phyloP scores from a whole-genome alignment of 768 basidiomycete species.

The Favolaschia claudopus region DNA sequence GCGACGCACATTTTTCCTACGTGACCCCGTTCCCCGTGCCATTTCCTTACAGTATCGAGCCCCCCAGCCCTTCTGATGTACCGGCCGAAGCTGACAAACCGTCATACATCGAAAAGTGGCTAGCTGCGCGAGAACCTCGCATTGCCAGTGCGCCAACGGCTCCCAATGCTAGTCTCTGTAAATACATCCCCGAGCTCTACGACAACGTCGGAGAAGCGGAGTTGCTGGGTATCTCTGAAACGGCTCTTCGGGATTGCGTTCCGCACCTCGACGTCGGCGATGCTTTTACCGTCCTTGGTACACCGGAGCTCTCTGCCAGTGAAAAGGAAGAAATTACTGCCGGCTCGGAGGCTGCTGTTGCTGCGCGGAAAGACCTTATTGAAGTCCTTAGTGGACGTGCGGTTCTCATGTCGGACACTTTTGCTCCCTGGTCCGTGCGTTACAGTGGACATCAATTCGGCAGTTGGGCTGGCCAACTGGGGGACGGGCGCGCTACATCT shows the following conservation, averaged over 20 bases:
- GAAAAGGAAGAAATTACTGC: background rate
- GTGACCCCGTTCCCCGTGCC: conserved; percentile 82
- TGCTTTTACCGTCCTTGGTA: conserved; percentile 71
- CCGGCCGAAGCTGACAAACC: conserved; percentile 56
- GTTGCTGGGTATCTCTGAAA: conserved; percentile 78
- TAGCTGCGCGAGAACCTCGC: conserved; percentile 68
- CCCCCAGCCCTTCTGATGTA: conserved; percentile 54
- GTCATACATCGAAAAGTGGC: conserved; percentile 79
- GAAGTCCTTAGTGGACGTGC: conserved; percentile 84
- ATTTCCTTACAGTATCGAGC: conserved; percentile 82
- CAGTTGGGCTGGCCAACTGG: conserved; percentile 91
- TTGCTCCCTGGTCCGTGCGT: conserved; percentile 86
- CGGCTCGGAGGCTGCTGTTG: conserved; percentile 42
- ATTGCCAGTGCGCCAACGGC: conserved; percentile 33
- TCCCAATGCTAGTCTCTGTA: conserved; percentile 48
- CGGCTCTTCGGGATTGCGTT: conserved; percentile 75
- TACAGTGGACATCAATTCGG: conserved; percentile 96
- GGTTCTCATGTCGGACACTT: conserved; percentile 65
- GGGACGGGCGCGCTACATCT: conserved; percentile 95
- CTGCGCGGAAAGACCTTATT: conserved; percentile 72
- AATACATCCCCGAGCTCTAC: conserved; percentile 57
- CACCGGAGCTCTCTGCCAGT: conserved; percentile 54
- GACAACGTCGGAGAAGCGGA: conserved; percentile 53
- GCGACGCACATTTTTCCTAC: conserved; percentile 76
- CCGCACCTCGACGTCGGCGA: conserved; percentile 91